phyloP scores from a whole-genome alignment of 352 stramenopile species.

The Peronosclerospora sorghi region DNA sequence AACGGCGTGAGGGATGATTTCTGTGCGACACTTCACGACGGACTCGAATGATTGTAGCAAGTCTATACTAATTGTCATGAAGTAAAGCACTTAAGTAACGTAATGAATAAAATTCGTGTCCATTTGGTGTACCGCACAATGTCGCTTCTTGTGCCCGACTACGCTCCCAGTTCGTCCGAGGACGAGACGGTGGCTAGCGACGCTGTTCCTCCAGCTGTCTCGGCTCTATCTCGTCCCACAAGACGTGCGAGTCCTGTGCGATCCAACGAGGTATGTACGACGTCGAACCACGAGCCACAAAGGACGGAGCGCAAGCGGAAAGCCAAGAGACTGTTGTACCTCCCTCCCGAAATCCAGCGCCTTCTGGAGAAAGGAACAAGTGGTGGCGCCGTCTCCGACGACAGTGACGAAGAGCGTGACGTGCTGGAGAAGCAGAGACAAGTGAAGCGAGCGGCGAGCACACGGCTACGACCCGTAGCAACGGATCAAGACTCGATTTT shows the following conservation, averaged over 20 bases:
- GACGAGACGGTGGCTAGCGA: slow-evolving; percentile 15
- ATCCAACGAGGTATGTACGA: not conserved
- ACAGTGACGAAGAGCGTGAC: slow-evolving; percentile 30
- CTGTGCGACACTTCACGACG: no score
- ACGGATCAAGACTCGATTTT: slow-evolving; percentile 14
- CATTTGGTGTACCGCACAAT: slow-evolving; percentile 18
- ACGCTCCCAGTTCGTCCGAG: slow-evolving; percentile 47
- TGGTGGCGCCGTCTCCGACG: slow-evolving; percentile 13
- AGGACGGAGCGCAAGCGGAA: slow-evolving; percentile 28
- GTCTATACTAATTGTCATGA: no score
- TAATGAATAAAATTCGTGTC: no score
- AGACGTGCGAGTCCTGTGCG: not conserved
- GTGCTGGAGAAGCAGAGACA: slow-evolving; percentile 43
- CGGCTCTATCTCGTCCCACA: not conserved
- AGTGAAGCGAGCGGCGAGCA: slow-evolving; percentile 27
- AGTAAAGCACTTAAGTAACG: no score
- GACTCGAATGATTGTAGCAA: no score
- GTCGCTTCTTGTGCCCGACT: slow-evolving; percentile 45
- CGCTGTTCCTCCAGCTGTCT: not conserved
- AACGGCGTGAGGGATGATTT: no score
- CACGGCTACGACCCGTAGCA: slow-evolving; percentile 12
- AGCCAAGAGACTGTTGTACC: slow-evolving; percentile 34
- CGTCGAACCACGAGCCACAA: not conserved
- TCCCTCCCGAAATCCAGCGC: slow-evolving; percentile 46
- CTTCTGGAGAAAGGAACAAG: slow-evolving; percentile 29